These are phyloP conservation scores for Rhodotorula diobovata DNA, from an alignment of 768 basidiomycete species.

Conservation along the genomic window DNA sequence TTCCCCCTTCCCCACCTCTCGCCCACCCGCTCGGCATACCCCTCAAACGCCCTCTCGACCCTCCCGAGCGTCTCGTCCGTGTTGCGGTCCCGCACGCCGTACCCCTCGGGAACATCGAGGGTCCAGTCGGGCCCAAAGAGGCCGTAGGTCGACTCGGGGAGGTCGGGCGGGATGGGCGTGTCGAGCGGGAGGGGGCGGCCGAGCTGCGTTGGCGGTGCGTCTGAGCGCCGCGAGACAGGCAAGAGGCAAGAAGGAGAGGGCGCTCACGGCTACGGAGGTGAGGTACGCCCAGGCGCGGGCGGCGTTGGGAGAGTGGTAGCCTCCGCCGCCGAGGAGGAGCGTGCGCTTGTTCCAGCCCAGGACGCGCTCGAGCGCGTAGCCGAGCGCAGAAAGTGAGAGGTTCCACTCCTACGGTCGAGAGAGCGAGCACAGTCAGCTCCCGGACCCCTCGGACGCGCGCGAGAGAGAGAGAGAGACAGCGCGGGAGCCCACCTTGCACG, in stretches of 20 bases:
- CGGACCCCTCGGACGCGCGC: background rate
- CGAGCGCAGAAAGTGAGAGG: constrained; percentile 45
- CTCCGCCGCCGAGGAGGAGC: constrained; percentile 55
- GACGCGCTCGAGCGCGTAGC: constrained; percentile 25
- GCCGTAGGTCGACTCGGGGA: background rate
- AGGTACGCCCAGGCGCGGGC: constrained; percentile 82
- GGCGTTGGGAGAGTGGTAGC: constrained; percentile 75
- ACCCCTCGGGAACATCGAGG: constrained; percentile 20
- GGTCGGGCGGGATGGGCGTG: constrained; percentile 21
- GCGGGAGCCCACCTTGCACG: constrained; percentile 54
- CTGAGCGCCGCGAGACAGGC: constrained; percentile 52
- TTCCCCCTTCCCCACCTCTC: background rate
- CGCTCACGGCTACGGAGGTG: constrained; percentile 66
- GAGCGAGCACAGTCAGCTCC: background rate
- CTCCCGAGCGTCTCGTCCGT: constrained; percentile 12
- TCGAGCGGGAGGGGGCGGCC: constrained; percentile 8
- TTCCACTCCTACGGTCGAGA: constrained; percentile 54
- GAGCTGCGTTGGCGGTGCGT: constrained; percentile 57
- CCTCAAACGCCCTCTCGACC: constrained; percentile 29
- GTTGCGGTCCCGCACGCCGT: constrained; percentile 23
- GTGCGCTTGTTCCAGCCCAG: constrained; percentile 40
- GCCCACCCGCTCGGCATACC: background rate
- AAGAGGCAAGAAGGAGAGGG: background rate
- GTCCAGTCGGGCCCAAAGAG: background rate
- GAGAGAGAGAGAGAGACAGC: constrained; percentile 52